Evolutionary conservation across 1,284 basidiomycete species (phyloP), one percentile per base, ranked within the genome.

Genomic region (Ustilago cynodontis): DNA sequence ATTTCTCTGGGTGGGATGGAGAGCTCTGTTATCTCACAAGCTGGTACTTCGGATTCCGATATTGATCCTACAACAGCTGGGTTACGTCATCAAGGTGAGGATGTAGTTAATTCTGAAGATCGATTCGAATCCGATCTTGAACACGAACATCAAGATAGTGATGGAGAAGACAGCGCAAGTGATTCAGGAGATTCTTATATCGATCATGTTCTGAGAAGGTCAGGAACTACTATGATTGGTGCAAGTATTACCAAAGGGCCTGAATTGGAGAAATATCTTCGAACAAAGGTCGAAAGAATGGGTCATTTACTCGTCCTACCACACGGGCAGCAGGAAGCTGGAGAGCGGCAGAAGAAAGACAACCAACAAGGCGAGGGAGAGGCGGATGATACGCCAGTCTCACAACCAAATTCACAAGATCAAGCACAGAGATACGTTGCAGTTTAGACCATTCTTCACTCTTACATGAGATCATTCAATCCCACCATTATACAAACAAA

Each of bases 221-320:
- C 88, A 0, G 94, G 94, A 2, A 93, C 92, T 3, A 94, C 94
- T 45, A 90, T 95, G 87, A 91, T 95, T 55, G 94, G 94, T 2
- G 92, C 91, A 2, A 91, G 92, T 33, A 90, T 90, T 39, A 93
- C 93, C 9, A 88, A 91, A 60, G 94, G 94, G 0, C 91, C 91
- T 57, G 97, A 99, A 81, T 86, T 99, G 79, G 94, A 99, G 83
- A 94, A 93, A 87, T 99, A 99, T 85, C 87, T 99, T 80, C 90
- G 93, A 83, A 99, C 97, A 54, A 99, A 99, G 87, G 91, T 99
- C 22, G 88, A 95, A 83, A 89, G 92, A 68, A 99, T 99, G 97
- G 97, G 97, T 11, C 96, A 99, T 86, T 91, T 96, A 88, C 87
- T 97, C 28, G 90, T 92, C 29, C 85, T 94, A 22, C 88, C 88